These are phyloP conservation scores for Ophiostoma australiae DNA, from an alignment of 2,329 filamentous ascomycete genomes.

Conservation along the genomic window DNA sequence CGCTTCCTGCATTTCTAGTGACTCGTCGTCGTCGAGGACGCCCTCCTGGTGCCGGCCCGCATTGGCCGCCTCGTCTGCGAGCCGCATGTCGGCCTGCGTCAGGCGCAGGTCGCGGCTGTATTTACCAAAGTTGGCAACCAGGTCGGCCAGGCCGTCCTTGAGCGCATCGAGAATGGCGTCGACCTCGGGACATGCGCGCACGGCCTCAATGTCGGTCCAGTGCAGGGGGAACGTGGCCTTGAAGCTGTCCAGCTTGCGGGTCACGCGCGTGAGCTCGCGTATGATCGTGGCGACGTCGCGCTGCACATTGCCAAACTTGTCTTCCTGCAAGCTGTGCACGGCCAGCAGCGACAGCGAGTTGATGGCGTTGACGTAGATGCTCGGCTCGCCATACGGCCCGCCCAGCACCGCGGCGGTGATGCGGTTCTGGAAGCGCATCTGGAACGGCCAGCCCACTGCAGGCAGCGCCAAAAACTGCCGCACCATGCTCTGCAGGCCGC, in stretches of 20 bases:
- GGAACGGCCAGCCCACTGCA: slow-evolving; percentile 60
- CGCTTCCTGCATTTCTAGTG: slow-evolving; percentile 20
- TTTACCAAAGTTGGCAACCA: slow-evolving; percentile 67
- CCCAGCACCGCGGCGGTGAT: slow-evolving; percentile 67
- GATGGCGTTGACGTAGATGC: slow-evolving; percentile 66
- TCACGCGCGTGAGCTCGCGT: slow-evolving; percentile 63
- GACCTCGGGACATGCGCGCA: slow-evolving; percentile 58
- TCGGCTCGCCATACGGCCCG: slow-evolving; percentile 63
- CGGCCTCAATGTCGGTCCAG: slow-evolving; percentile 70
- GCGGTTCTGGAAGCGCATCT: slow-evolving; percentile 61
- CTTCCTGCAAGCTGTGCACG: slow-evolving; percentile 70
- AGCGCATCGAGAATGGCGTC: slow-evolving; percentile 63
- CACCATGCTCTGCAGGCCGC: slow-evolving; percentile 46
- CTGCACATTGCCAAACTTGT: slow-evolving; percentile 81
- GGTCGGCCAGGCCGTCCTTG: slow-evolving; percentile 57
- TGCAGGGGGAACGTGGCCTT: slow-evolving; percentile 56
- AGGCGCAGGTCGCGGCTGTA: slow-evolving; percentile 69
- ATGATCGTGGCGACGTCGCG: slow-evolving; percentile 71
- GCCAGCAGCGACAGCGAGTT: slow-evolving; percentile 65
- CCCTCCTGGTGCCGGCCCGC: slow-evolving; percentile 27
- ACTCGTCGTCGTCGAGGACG: background rate
- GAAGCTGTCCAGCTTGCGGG: slow-evolving; percentile 66
- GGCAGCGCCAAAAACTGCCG: slow-evolving; percentile 47
- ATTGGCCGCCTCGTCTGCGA: slow-evolving; percentile 61
- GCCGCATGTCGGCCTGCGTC: slow-evolving; percentile 63